phyloP scores from a whole-genome alignment of 1,284 basidiomycete species.

The Thelephora terrestris region DNA sequence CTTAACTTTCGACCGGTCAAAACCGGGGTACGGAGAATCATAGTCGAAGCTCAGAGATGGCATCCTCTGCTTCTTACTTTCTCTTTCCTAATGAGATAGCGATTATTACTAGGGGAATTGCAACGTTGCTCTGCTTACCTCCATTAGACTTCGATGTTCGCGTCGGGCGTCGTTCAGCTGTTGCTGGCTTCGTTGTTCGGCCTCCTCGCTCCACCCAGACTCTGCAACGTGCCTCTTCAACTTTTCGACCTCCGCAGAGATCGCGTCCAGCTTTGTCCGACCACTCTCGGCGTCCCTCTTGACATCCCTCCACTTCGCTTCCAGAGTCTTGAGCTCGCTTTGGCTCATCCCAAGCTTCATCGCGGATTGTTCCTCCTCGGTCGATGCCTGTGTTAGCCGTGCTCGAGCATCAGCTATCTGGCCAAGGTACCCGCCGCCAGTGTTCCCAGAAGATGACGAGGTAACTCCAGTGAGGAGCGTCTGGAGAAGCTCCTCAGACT shows the following conservation, averaged over 20 bases:
- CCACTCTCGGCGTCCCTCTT: constrained; percentile 79
- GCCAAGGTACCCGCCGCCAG: constrained; percentile 85
- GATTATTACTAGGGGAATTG: background rate
- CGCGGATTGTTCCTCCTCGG: constrained; percentile 82
- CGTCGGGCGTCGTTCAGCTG: constrained; percentile 48
- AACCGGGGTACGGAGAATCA: constrained; percentile 65
- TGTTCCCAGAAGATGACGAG: constrained; percentile 44
- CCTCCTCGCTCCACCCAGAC: constrained; percentile 75
- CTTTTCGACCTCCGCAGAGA: constrained; percentile 52
- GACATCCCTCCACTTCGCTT: constrained; percentile 76
- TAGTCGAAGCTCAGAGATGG: constrained; percentile 82
- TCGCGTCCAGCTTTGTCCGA: constrained; percentile 53
- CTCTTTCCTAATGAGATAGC: constrained; percentile 47
- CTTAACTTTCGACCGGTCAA: constrained; percentile 84
- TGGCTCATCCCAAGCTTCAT: constrained; percentile 73
- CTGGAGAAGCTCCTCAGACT: constrained; percentile 90
- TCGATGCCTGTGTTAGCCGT: constrained; percentile 64
- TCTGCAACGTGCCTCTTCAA: constrained; percentile 44
- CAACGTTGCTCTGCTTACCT: constrained; percentile 37
- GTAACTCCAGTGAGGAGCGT: constrained; percentile 91
- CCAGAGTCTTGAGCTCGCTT: constrained; percentile 73
- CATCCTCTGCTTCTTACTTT: constrained; percentile 59
- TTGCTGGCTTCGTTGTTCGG: constrained; percentile 58
- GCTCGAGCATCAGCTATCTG: constrained; percentile 87
- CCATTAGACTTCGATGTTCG: constrained; percentile 49